Base-by-base conservation (phyloP, 306 rosid genomes). In the Rubus idaeus region DNA sequence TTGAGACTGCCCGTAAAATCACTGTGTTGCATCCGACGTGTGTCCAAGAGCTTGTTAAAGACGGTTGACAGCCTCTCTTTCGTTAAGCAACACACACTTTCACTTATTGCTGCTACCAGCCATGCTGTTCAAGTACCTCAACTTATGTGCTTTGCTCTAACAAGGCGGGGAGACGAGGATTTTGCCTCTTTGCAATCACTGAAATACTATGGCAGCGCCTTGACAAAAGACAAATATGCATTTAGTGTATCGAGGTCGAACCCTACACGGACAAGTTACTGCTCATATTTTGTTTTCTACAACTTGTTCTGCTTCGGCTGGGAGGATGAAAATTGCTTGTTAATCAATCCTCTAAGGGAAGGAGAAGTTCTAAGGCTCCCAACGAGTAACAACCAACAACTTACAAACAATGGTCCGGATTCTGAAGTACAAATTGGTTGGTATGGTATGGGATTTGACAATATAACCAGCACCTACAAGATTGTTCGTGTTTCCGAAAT, bases 371-470 rank as follows among this genome's bases (percentile, higher is more conserved):
- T 39, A 10, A 9, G 35, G 23, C 16, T 67, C 17, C 71, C 70
- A 8, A 17, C 17, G 5, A 11, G 49, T 10, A 2, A 18, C 51
- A n/a, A n/a, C 16, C 10, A n/a, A 56, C 66, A 12, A 12, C 8
- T 23, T 26, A 60, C 66, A 60, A 23, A 11, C 5, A 16, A 40
- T 65, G 49, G 23, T 6, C 10, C 6, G 17, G n/a, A 42, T 16
- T 39, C 47, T 56, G 30, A 56, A 18, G 35, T 20, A 21, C 4
- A 0, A 1, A 2, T 23, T 62, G 16, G 4, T 6, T 67, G 30
- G 26, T 55, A 16, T n/a, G 52, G 52, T 6, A 67, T 67, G 71
- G 71, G 52, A 67, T 67, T 41, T 66, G 71, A 66, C 41, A 41
- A 40, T 41, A 41, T n/a, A 13, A 56, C 39, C 40, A 73, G 7